Conservation (phyloP, 2,329 filamentous ascomycete species). For the Emydomyces testavorans region DNA sequence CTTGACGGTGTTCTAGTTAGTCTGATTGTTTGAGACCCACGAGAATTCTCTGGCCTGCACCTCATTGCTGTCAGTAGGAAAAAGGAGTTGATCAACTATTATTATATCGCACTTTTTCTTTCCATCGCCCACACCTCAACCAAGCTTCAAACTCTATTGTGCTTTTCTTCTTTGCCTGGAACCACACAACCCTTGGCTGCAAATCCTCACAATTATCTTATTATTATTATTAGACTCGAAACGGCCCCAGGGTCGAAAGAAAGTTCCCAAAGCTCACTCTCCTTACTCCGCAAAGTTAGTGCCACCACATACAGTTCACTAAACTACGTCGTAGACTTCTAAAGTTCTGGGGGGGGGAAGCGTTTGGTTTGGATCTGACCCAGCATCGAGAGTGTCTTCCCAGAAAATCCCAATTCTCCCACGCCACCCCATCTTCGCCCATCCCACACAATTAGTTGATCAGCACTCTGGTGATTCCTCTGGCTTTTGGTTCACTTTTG, state of each 20-base stretch:
- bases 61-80: too few species aligned
- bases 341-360: not conserved
- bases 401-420: not conserved
- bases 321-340: conserved; percentile 5
- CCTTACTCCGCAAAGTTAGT: conserved; percentile 10
- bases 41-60: too few species aligned
- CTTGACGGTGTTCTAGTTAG: too few species aligned
- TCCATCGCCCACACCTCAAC: not conserved
- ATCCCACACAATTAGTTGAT: not conserved
- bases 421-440: conserved; percentile 1
- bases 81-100: not conserved
- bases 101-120: not conserved
- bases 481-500: conserved; percentile 6
- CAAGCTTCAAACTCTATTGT: not conserved
- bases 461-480: not conserved
- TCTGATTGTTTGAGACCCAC: conserved; percentile 10
- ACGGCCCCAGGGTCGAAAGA: conserved; percentile 3
- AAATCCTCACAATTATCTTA: not conserved
- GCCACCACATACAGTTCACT: not conserved
- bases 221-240: conserved; percentile 8
- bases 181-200: not conserved
- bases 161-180: not conserved
- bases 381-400: not conserved
- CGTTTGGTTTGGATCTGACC: not conserved
- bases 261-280: not conserved